Conservation (phyloP, 2,329 filamentous ascomycete genomes). For the Fonsecaea erecta region DNA sequence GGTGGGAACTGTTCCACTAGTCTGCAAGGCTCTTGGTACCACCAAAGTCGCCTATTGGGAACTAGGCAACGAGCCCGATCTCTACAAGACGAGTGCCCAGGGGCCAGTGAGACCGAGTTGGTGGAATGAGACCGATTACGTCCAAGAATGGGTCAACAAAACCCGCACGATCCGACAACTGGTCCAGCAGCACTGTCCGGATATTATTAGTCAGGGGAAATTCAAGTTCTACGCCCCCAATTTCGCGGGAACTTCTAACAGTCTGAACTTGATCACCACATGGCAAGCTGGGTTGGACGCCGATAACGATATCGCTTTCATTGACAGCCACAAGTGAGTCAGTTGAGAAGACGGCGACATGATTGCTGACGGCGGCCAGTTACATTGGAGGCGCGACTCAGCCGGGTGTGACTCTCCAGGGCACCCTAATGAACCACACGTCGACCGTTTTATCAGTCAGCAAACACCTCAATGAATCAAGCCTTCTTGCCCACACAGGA, state of each 20-base stretch:
- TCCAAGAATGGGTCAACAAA: constrained; percentile 63
- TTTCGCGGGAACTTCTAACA: constrained; percentile 59
- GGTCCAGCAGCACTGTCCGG: constrained; percentile 57
- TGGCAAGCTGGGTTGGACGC: constrained; percentile 61
- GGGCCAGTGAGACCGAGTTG: constrained; percentile 56
- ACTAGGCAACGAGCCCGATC: constrained; percentile 68
- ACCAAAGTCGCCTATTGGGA: constrained; percentile 63
- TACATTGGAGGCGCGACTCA: constrained; percentile 65
- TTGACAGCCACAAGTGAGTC: constrained; percentile 64
- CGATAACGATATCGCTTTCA: constrained; percentile 57
- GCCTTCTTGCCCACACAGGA: constrained; percentile 45
- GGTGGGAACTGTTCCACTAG: constrained; percentile 59
- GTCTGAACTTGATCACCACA: constrained; percentile 55
- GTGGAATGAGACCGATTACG: constrained; percentile 62
- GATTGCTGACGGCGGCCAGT: constrained; percentile 44
- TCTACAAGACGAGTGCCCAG: constrained; percentile 60
- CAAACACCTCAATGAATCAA: constrained; percentile 55
- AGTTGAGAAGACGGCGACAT: background rate
- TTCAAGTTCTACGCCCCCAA: constrained; percentile 64
- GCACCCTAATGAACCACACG: constrained; percentile 68
- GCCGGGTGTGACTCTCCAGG: constrained; percentile 66
- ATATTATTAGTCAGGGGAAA: constrained; percentile 47
- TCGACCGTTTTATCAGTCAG: constrained; percentile 58
- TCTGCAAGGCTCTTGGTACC: constrained; percentile 59
- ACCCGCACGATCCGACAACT: constrained; percentile 55